These are phyloP conservation scores for Lyophyllum atratum DNA, from an alignment of 768 basidiomycete species.

Conservation along the genomic window DNA sequence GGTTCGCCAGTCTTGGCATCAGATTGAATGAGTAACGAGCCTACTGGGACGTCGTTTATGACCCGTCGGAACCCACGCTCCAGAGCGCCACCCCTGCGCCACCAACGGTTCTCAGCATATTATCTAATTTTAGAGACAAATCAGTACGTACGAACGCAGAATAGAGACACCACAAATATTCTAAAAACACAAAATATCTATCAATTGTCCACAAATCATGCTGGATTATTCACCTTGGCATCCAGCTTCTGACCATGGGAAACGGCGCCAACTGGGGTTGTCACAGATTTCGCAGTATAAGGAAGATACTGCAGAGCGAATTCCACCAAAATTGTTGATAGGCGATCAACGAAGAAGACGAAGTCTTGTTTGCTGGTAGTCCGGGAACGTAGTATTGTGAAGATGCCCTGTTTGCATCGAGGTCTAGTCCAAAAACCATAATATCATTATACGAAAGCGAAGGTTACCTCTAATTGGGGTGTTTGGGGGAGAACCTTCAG, in stretches of 20 bases:
- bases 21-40: conserved; percentile 89
- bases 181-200: conserved; percentile 33
- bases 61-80: conserved; percentile 91
- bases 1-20: conserved; percentile 87
- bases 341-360: conserved; percentile 87
- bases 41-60: conserved; percentile 82
- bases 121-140: background rate
- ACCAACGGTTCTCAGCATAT: conserved; percentile 4
- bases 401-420: conserved; percentile 66
- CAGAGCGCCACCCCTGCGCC: conserved; percentile 78
- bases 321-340: conserved; percentile 85
- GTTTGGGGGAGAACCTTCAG: conserved; percentile 75
- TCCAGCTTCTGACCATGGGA: conserved; percentile 64
- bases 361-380: conserved; percentile 82
- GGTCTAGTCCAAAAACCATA: background rate
- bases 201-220: background rate
- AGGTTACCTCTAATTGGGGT: conserved; percentile 71
- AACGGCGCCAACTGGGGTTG: conserved; percentile 64
- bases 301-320: conserved; percentile 84
- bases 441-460: background rate
- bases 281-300: conserved; percentile 57
- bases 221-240: conserved; percentile 45
- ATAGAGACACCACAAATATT: conserved; percentile 88
- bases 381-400: conserved; percentile 79
- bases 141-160: conserved; percentile 70